Percentiles rank a stretch among this genome's conserved stretches.
phyloP scores from a whole-genome alignment of 495 filamentous ascomycete genomes.

The Penicillium bialowiezense region DNA sequence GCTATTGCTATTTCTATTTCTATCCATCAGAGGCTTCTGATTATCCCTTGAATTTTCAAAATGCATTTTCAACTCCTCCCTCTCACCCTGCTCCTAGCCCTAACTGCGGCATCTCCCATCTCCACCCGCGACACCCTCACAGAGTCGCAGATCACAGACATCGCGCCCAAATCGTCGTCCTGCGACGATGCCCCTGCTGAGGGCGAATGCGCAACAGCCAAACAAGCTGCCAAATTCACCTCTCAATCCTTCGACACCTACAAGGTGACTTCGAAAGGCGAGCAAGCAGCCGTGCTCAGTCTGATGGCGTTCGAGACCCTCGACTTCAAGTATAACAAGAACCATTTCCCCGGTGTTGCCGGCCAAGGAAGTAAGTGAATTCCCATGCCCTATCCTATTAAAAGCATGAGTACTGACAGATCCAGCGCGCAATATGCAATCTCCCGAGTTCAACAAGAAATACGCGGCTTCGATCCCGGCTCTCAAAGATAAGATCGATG shows the following conservation, averaged over 20 bases:
- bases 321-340: slow-evolving; percentile 66
- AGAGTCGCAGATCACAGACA: slow-evolving; percentile 46
- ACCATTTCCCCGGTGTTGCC: slow-evolving; percentile 55
- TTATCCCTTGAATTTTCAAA: no score
- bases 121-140: slow-evolving; percentile 24
- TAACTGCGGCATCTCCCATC: slow-evolving; percentile 4
- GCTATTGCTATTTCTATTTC: no score
- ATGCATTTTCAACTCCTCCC: slow-evolving; percentile 3
- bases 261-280: slow-evolving; percentile 46
- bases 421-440: slow-evolving; percentile 71
- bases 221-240: slow-evolving; percentile 58
- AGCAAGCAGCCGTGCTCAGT: slow-evolving; percentile 62
- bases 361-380: slow-evolving; percentile 67
- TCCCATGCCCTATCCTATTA: background rate
- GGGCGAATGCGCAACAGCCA: slow-evolving; percentile 65
- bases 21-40: no score
- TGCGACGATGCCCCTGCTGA: slow-evolving; percentile 44
- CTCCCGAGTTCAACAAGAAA: slow-evolving; percentile 51
- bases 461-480: slow-evolving; percentile 60
- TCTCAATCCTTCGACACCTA: slow-evolving; percentile 55
- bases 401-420: background rate
- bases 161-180: slow-evolving; percentile 48
- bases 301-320: slow-evolving; percentile 67
- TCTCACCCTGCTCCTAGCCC: slow-evolving; percentile 14
- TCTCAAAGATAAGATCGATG: slow-evolving; percentile 35